These are phyloP conservation scores for Metschnikowia lachancei DNA, from an alignment of 805 yeast genomes.

Conservation along the genomic window DNA sequence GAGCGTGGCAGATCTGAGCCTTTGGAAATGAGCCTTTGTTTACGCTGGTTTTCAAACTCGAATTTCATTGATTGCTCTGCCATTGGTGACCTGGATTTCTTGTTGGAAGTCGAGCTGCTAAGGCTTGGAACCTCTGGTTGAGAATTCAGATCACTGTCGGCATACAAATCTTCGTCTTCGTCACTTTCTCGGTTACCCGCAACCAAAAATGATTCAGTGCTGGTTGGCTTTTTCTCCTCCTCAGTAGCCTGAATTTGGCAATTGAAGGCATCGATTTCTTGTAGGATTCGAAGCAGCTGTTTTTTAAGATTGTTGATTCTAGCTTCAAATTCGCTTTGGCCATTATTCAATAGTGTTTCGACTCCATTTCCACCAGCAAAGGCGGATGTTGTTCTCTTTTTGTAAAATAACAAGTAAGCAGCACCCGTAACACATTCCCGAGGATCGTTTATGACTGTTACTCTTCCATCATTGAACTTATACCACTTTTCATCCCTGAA, in stretches of 20 bases:
- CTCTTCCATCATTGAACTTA: conserved; percentile 83
- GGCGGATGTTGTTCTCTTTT: conserved; percentile 45
- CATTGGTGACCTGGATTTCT: conserved; percentile 19
- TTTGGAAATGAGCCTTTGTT: conserved; percentile 21
- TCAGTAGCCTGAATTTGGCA: conserved; percentile 18
- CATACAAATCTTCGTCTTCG: conserved; percentile 14
- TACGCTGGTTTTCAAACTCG: conserved; percentile 19
- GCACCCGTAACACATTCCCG: conserved; percentile 64
- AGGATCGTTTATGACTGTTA: conserved; percentile 55
- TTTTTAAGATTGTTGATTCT: conserved; percentile 43
- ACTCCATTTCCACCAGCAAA: conserved; percentile 18
- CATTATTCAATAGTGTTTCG: conserved; percentile 33
- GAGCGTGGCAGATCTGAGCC: conserved; percentile 19
- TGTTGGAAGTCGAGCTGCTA: conserved; percentile 4
- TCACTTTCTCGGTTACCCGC: neutral
- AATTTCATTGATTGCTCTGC: conserved; percentile 17
- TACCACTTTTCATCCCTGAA: conserved; percentile 79
- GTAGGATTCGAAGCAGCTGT: conserved; percentile 13
- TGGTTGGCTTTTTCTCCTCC: conserved; percentile 17
- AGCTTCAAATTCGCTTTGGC: conserved; percentile 45
- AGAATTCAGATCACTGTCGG: conserved; percentile 8
- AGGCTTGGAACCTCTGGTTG: neutral
- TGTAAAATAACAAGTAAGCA: conserved; percentile 84
- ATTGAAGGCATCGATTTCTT: conserved; percentile 15
- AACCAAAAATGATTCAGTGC: neutral